Conservation (phyloP, 352 stramenopile genomes). For the Phytopythium sindhum region DNA sequence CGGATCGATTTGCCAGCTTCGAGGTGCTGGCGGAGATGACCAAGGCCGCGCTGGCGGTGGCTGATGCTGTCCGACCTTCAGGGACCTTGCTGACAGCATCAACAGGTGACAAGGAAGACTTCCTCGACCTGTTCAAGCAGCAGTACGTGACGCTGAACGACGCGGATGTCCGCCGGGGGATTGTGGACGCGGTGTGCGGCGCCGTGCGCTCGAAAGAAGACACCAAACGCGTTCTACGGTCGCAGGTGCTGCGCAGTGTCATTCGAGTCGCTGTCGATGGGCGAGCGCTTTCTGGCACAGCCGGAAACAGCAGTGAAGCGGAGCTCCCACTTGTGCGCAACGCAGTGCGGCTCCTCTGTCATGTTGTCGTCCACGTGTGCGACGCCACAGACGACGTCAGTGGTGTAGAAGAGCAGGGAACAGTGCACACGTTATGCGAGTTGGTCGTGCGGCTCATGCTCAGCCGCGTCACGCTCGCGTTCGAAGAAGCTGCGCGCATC, state of each 20-base stretch:
- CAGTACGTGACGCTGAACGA: slow-evolving; percentile 64
- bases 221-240: slow-evolving; percentile 39
- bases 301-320: slow-evolving; percentile 13
- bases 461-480: slow-evolving; percentile 46
- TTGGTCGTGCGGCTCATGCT: slow-evolving; percentile 54
- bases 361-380: not conserved
- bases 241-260: slow-evolving; percentile 35
- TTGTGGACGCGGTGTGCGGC: slow-evolving; percentile 28
- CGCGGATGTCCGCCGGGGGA: slow-evolving; percentile 17
- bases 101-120: slow-evolving; percentile 8
- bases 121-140: slow-evolving; percentile 61
- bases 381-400: not conserved
- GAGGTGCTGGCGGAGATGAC: slow-evolving; percentile 18
- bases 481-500: slow-evolving; percentile 50
- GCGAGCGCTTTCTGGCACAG: not conserved
- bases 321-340: slow-evolving; percentile 19
- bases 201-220: slow-evolving; percentile 39
- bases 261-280: slow-evolving; percentile 39
- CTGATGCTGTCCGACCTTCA: not conserved
- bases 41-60: not conserved
- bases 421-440: slow-evolving; percentile 27
- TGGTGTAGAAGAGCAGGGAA: not conserved
- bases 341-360: slow-evolving; percentile 19
- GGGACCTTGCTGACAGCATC: slow-evolving; percentile 13
- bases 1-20: slow-evolving; percentile 16